Base-by-base conservation (phyloP, 305 asterid species). In the Rubia occidens region DNA sequence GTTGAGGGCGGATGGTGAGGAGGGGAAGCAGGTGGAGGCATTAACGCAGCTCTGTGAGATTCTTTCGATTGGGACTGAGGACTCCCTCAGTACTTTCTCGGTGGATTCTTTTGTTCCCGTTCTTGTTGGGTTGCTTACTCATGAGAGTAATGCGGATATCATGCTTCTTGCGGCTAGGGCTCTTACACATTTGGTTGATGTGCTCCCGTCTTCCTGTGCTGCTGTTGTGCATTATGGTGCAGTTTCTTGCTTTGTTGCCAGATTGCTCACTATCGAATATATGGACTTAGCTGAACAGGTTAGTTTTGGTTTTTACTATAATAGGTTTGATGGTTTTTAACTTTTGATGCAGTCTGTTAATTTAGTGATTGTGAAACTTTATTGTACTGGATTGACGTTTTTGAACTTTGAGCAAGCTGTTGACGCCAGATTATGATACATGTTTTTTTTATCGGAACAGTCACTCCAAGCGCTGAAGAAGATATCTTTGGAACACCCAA, bases 201-300 rank as follows among this genome's bases (percentile, higher is more conserved):
- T 91, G 56, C 83, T 95, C 60, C 99, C 99, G 37, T 89, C 98
- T 18, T 95, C 97, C 29, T 86, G 95, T 80, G 96, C 98, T 75
- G 88, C 98, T 0, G 99, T 95, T 72, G 99, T 95, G 80, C 99
- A 95, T 82, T 91, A 91, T 77, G 98, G 98, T 63, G 96, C 99
- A 0, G 98, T 91, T 56, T 83, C 98, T 3, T 95, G 96, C 83
- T 88, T 95, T 59, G 98, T 91, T 70, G 95, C 99, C 14, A 82
- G 98, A 51, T 75, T 95, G 76, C 95, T 95, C 79, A 91, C 97
- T 21, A 91, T 91, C 59, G 96, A 95, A 86, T 91, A 95, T 80
- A 87, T 95, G 98, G 99, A 95, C 85, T 86, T 95, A 88, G 99
- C 98, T 72, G 98, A 95, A 81, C 99, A 95, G 98, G 99, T 91